Percentiles rank a stretch among this genome's conserved stretches.
Conservation (phyloP, 257 asterid genomes). For the Cruciata laevipes region DNA sequence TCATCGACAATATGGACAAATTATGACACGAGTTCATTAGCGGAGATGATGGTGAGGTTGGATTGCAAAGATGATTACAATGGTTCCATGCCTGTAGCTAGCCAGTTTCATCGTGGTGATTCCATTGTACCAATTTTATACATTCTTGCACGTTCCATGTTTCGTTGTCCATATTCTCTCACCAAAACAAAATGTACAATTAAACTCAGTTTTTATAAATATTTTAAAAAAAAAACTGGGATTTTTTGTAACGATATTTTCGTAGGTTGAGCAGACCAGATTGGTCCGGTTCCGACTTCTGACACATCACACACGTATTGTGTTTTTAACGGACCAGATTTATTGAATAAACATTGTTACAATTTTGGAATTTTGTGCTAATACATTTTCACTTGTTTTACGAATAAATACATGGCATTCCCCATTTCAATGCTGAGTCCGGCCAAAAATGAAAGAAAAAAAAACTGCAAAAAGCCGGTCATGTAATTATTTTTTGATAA, state of each 20-base stretch:
- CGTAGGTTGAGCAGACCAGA: background rate
- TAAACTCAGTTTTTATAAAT: too few species aligned
- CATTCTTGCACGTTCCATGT: background rate
- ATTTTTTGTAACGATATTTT: background rate
- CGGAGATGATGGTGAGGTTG: too few species aligned
- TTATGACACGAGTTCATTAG: too few species aligned
- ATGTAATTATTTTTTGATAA: too few species aligned
- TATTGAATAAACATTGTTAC: too few species aligned
- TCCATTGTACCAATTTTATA: too few species aligned
- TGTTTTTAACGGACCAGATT: background rate
- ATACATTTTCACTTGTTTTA: background rate
- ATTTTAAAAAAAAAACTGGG: too few species aligned
- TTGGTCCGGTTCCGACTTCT: background rate
- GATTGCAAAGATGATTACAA: too few species aligned
- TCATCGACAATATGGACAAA: too few species aligned
- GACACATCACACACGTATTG: background rate
- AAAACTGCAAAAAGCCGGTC: background rate
- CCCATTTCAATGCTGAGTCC: background rate
- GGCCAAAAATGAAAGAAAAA: background rate
- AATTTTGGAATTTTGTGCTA: background rate
- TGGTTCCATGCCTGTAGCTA: too few species aligned
- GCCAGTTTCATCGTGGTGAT: too few species aligned
- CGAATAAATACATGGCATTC: background rate
- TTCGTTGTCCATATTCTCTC: background rate
- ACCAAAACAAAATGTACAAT: background rate